These are phyloP conservation scores for Nowakowskiella sp. DNA, from an alignment of 192 early-diverging fungal genomes.

Conservation along the genomic window DNA sequence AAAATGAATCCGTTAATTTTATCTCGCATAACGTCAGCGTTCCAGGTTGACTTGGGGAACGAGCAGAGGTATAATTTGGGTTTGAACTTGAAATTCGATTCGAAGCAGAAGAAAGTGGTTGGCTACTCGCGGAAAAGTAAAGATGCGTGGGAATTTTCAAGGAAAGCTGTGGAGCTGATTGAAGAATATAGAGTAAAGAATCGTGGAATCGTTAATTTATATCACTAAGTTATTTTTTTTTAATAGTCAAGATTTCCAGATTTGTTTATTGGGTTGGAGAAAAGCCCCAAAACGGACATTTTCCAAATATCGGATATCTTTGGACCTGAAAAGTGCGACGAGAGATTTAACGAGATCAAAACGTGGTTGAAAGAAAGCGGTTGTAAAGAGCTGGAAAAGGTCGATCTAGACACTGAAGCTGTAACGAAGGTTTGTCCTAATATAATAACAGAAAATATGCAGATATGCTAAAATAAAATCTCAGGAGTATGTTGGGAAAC, in stretches of 20 bases:
- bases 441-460: not conserved
- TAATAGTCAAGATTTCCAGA: conserved; percentile 45
- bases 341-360: conserved; percentile 47
- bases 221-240: too few relatives aligned
- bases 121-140: conserved; percentile 77
- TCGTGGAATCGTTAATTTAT: conserved; percentile 10
- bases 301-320: conserved; percentile 59
- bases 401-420: conserved; percentile 51
- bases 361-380: conserved; percentile 56
- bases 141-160: conserved; percentile 77
- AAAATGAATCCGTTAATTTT: conserved; percentile 58
- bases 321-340: conserved; percentile 26
- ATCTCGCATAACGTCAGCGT: conserved; percentile 76
- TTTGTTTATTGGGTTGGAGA: conserved; percentile 39
- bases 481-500: conserved; percentile 46
- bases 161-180: conserved; percentile 68
- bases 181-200: conserved; percentile 53
- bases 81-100: conserved; percentile 86
- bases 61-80: conserved; percentile 66
- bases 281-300: conserved; percentile 34
- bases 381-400: conserved; percentile 56
- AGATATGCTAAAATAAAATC: conserved; percentile 7
- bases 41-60: conserved; percentile 55
- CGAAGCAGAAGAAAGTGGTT: conserved; percentile 72
- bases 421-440: conserved; percentile 50